Evolutionary conservation across 768 basidiomycete genomes (phyloP), one percentile per base, ranked within the genome.

Genomic region (Lactarius psammicola): DNA sequence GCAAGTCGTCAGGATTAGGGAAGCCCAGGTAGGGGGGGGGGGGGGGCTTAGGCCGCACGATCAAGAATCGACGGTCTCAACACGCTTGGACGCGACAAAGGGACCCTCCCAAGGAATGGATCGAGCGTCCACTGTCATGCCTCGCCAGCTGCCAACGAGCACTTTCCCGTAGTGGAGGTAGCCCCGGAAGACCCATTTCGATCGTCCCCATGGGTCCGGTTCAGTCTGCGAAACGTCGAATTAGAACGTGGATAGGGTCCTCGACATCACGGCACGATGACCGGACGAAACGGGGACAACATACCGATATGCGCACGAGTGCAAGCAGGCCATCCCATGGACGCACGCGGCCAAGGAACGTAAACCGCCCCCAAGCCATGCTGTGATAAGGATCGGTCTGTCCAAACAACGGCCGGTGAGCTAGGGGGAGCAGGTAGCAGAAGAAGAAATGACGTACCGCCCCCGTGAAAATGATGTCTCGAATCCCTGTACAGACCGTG

Each of bases 101-200:
- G 89, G 80, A 34, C 85, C 82, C 72, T 91, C 89, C 74, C 84
- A 85, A 13, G 86, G 86, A 11, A 76, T 71, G 6, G 79, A 72
- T 3, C 79, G 77, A 53, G 83, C 82, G 64, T 72, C 78, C 60
- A 72, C 74, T 44, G 80, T 81, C 70, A 78, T 77, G 55, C 75
- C 75, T 34, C 90, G 80, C 90, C 90, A 91, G 63, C 85, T 86
- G 5, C 90, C 90, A 18, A 89, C 87, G 66, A 91, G 83, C 63
- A 82, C 88, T 64, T 82, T 75, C 10, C 82, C 83, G 0, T 84
- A 88, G 7, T 87, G 81, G 56, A 92, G 68, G 72, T 90, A 92
- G 6, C 90, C 90, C 36, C 85, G 88, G 69, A 91, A 86, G 49
- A 91, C 79, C 71, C 76, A 77, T 17, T 66, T 69, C 30, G 67